phyloP scores from a whole-genome alignment of 73 alveolate species.

The Paramecium pentaurelia region DNA sequence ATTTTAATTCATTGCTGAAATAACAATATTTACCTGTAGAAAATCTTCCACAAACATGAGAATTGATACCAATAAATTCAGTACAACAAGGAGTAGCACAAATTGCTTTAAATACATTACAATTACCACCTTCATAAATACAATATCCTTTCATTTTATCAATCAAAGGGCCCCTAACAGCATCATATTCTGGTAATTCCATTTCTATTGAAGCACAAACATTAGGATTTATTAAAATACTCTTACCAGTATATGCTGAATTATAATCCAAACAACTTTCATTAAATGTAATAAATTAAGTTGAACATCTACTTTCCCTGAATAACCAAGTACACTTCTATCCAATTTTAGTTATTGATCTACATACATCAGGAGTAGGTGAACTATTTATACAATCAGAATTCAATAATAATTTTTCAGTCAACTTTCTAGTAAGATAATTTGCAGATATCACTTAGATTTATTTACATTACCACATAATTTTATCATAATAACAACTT shows the following conservation, averaged over 20 bases:
- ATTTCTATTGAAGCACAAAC: slow-evolving; percentile 31
- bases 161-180: neutral
- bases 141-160: slow-evolving; percentile 31
- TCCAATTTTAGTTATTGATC: slow-evolving; percentile 1
- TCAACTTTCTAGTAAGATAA: neutral
- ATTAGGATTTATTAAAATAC: neutral
- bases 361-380: slow-evolving; percentile 33
- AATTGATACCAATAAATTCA: slow-evolving; percentile 15
- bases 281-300: neutral
- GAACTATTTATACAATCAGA: neutral
- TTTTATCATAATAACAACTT: slow-evolving; percentile 3
- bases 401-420: neutral
- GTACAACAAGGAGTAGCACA: slow-evolving; percentile 31
- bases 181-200: neutral
- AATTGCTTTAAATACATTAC: neutral
- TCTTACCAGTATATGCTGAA: neutral
- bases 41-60: slow-evolving; percentile 5
- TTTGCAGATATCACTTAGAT: neutral
- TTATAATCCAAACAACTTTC: slow-evolving; percentile 23
- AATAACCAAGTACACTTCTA: slow-evolving; percentile 1
- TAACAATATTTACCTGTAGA: neutral
- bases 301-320: neutral
- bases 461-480: neutral
- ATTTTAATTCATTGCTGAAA: neutral
- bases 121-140: neutral